Evolutionary conservation across 116 monocot genomes (phyloP).

Genomic region (Phalaenopsis hybrid): DNA sequence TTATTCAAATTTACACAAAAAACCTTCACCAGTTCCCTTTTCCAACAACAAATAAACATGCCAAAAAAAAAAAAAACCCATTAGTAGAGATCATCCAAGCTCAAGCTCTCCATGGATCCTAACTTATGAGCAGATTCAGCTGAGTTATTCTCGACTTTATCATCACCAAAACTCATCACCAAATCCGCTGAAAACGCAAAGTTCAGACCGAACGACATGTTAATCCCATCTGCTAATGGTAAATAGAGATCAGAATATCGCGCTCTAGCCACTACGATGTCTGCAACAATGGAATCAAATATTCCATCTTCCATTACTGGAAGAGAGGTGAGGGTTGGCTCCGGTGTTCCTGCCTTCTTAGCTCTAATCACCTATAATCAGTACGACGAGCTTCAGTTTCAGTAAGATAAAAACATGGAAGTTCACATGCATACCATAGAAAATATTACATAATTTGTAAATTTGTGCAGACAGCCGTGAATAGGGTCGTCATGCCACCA

Average conservation of each 20-base stretch:
- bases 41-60: background rate
- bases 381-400: too few relatives aligned
- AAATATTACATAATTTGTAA: too few relatives aligned
- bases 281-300: constrained; percentile 51
- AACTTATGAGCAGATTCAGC: constrained; percentile 23
- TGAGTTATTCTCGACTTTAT: constrained; percentile 14
- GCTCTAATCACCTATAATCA: constrained; percentile 47
- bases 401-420: background rate
- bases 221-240: constrained; percentile 33
- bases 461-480: too few relatives aligned
- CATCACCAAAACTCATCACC: constrained; percentile 28
- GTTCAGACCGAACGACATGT: constrained; percentile 23
- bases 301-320: constrained; percentile 29
- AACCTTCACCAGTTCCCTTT: background rate
- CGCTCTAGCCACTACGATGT: constrained; percentile 32
- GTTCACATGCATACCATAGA: too few relatives aligned
- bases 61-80: background rate
- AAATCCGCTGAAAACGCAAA: constrained; percentile 51
- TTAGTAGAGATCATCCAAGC: constrained; percentile 33
- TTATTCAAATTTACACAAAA: constrained; percentile 2
- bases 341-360: constrained; percentile 27
- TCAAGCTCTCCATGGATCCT: constrained; percentile 37
- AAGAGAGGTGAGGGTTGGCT: background rate
- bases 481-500: too few relatives aligned
- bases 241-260: constrained; percentile 57